Percentiles rank a stretch among this genome's conserved stretches.
phyloP scores from a whole-genome alignment of 805 yeast genomes.

The Starmerella floris region DNA sequence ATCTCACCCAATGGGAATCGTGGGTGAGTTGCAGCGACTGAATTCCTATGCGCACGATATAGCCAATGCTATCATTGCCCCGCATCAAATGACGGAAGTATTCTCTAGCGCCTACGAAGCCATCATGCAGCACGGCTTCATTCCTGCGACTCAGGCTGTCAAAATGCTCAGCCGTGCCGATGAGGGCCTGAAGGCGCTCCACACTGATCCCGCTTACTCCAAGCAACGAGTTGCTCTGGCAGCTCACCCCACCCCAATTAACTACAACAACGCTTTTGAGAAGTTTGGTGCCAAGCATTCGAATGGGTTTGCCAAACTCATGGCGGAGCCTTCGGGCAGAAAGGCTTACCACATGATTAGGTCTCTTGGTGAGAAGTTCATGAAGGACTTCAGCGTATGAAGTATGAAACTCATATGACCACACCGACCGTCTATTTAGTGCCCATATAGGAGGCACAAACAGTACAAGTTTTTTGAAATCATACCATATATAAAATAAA shows the following conservation, averaged over 20 bases:
- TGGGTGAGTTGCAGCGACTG: slow-evolving; percentile 2
- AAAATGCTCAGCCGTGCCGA: slow-evolving; percentile 10
- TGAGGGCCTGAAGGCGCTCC: slow-evolving; percentile 8
- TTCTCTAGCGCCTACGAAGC: slow-evolving; percentile 9
- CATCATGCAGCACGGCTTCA: slow-evolving; percentile 13
- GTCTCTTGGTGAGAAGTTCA: slow-evolving; percentile 7
- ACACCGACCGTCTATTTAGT: no score
- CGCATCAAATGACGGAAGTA: slow-evolving; percentile 11
- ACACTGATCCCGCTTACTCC: slow-evolving; percentile 14
- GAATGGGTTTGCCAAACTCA: slow-evolving; percentile 8
- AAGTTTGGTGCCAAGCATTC: slow-evolving; percentile 4
- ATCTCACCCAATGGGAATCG: slow-evolving; percentile 2
- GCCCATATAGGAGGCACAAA: no score
- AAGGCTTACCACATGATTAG: slow-evolving; percentile 4
- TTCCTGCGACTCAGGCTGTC: slow-evolving; percentile 10
- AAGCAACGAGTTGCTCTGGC: slow-evolving; percentile 6
- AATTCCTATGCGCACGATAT: slow-evolving; percentile 14
- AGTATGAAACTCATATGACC: background rate
- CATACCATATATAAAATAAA: no score
- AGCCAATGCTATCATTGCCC: slow-evolving; percentile 17
- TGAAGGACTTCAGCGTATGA: slow-evolving; percentile 5
- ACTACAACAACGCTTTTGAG: slow-evolving; percentile 8
- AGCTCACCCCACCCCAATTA: slow-evolving; percentile 11
- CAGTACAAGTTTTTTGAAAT: no score
- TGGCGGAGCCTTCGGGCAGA: slow-evolving; percentile 10